Evolutionary conservation across 768 basidiomycete species (phyloP).

Genomic region (Pleurotus cornucopiae): DNA sequence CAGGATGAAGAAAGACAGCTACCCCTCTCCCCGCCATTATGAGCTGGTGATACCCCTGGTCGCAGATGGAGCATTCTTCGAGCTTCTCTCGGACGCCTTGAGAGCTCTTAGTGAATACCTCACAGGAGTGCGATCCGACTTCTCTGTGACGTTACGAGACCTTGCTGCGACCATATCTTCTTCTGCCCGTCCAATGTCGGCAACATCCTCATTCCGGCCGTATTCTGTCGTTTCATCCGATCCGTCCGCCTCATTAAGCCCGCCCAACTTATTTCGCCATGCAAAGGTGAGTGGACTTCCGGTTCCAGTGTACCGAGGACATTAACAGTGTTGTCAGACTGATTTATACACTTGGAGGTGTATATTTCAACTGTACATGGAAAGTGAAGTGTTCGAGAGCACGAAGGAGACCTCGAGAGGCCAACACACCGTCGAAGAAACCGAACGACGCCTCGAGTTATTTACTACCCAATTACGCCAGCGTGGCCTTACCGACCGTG

Average conservation of each 20-base stretch:
- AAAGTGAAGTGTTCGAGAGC: slow-evolving; percentile 82
- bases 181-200: slow-evolving; percentile 39
- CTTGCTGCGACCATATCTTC: slow-evolving; percentile 35
- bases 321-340: slow-evolving; percentile 24
- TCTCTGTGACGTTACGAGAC: slow-evolving; percentile 33
- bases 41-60: slow-evolving; percentile 76
- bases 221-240: slow-evolving; percentile 41
- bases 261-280: slow-evolving; percentile 12
- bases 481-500: slow-evolving; percentile 49
- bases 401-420: slow-evolving; percentile 60
- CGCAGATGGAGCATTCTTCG: slow-evolving; percentile 81
- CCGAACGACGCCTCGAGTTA: slow-evolving; percentile 57
- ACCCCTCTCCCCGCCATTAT: slow-evolving; percentile 10
- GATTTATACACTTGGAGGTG: slow-evolving; percentile 89
- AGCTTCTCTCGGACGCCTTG: slow-evolving; percentile 59
- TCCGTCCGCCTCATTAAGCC: slow-evolving; percentile 26
- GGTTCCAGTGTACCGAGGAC: not conserved
- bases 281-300: not conserved
- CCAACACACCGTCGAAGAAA: slow-evolving; percentile 65
- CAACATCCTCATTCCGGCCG: slow-evolving; percentile 35
- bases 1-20: not conserved
- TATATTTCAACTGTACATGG: slow-evolving; percentile 84
- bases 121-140: slow-evolving; percentile 43
- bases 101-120: slow-evolving; percentile 51
- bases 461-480: slow-evolving; percentile 60